Evolutionary conservation across 2,329 filamentous ascomycete genomes (phyloP).

Genomic region (Diaporthe vexans): DNA sequence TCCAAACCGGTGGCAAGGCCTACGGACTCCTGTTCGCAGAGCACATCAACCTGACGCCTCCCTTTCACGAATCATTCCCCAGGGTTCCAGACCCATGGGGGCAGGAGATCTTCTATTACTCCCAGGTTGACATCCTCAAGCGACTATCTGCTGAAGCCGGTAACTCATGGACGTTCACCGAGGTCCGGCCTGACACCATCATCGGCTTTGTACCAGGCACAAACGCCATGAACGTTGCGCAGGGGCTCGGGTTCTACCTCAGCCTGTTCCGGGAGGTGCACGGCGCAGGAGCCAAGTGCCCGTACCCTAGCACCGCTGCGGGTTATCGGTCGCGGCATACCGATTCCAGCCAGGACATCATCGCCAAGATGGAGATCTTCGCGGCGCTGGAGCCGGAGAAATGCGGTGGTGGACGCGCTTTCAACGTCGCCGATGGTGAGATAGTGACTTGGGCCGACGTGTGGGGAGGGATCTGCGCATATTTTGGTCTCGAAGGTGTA

Average conservation of each 20-base stretch:
- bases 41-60: constrained; percentile 5
- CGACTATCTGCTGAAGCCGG: constrained; percentile 48
- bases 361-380: constrained; percentile 42
- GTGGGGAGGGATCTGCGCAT: neutral
- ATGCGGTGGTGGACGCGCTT: neutral
- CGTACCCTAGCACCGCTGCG: constrained; percentile 54
- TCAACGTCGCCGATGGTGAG: constrained; percentile 20
- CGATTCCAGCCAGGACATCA: constrained; percentile 57
- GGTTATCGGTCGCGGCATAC: constrained; percentile 55
- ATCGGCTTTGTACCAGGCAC: constrained; percentile 59
- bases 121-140: constrained; percentile 57
- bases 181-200: constrained; percentile 60
- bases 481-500: neutral
- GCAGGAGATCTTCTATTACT: constrained; percentile 60
- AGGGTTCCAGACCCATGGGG: constrained; percentile 15
- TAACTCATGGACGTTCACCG: constrained; percentile 59
- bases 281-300: constrained; percentile 54
- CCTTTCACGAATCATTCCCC: constrained; percentile 1
- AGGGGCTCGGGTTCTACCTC: constrained; percentile 56
- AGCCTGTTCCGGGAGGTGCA: constrained; percentile 53
- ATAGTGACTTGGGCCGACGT: constrained; percentile 10
- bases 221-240: constrained; percentile 58
- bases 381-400: neutral
- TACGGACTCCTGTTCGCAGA: constrained; percentile 1
- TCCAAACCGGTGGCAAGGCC: neutral